Evolutionary conservation across 2,329 filamentous ascomycete species (phyloP).

Genomic region (Hypoxylon sp.): DNA sequence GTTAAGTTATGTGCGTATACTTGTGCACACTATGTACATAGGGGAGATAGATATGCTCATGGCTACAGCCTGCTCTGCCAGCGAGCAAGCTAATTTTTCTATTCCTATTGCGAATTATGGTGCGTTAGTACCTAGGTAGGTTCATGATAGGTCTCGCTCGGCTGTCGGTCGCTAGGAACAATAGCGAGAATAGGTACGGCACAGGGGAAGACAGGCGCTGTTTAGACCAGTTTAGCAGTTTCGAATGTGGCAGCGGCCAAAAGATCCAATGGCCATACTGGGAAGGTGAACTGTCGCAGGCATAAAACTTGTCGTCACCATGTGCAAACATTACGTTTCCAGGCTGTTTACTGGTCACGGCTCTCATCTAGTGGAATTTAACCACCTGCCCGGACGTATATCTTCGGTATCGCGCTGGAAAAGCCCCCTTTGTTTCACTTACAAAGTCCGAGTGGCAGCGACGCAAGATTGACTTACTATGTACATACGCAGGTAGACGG

Average conservation of each 20-base stretch:
- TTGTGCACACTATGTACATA: no score
- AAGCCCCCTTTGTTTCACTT: conserved; percentile 21
- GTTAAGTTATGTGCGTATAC: no score
- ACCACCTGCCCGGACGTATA: background rate
- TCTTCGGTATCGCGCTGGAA: conserved; percentile 2
- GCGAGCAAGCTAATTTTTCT: no score
- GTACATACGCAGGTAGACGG: background rate
- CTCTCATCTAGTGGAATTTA: conserved; percentile 10
- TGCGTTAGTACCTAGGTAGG: no score
- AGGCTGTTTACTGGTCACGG: conserved; percentile 3
- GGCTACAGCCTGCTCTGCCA: no score
- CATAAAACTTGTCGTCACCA: conserved; percentile 28
- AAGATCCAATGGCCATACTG: conserved; percentile 14
- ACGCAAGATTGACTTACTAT: no score
- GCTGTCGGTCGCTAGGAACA: no score
- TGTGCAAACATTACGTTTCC: conserved; percentile 20
- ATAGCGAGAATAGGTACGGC: background rate
- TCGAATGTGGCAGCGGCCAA: conserved; percentile 20
- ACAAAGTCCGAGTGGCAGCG: no score
- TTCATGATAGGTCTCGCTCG: no score
- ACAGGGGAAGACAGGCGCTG: background rate
- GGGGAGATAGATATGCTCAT: no score
- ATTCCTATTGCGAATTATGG: no score
- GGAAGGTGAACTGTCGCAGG: conserved; percentile 21
- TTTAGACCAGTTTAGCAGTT: conserved; percentile 26